Evolutionary conservation across 192 early-diverging fungal genomes (phyloP), one percentile per base, ranked within the genome.

Genomic region (Fimicolochytrium jonesii): DNA sequence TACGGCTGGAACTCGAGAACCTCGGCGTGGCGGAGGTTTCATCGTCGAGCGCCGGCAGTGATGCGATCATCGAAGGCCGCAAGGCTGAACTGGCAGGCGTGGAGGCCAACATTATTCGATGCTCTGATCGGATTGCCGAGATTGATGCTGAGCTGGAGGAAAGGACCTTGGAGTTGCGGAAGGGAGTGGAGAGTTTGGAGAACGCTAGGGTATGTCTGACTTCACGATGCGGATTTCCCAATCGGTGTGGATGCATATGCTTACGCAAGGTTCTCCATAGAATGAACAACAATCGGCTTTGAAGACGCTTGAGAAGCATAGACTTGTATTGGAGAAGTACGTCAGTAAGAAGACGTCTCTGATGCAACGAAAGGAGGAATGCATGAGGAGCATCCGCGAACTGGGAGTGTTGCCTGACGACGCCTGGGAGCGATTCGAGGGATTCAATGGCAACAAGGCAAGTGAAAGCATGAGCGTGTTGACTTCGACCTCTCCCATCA

Each of bases 321-420:
- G 87, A 47, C 79, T 84, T 41, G 74, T 76, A 33, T 64, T 87
- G 17, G 93, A 95, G 47, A 87, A 89, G 46, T 91, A 88, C 61
- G 61, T 91, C 29, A 81, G 85, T 22, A 71, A 71, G 31, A 73
- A 76, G 55, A 43, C 73, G 17, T 32, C 92, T 37, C 76, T 93
- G 31, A 45, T 89, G 37, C 82, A 89, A 50, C 88, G 88, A 70
- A 97, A 95, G 71, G 92, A 94, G 52, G 89, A 92, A 66, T 88
- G 86, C 65, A 82, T 74, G 41, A 75, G 83, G 52, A 91, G 89
- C 59, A 92, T 97, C 62, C 89, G 95, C 32, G 94, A 99, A 18
- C 80, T 99, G 9, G 96, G 96, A 60, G 91, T 95, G 25, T 76
- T 95, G 43, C 96, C 94, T 4, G 93, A 95, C 17, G 95, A 94